A percentile compares a stretch with the other conserved stretches of the same genome.
phyloP scores from a whole-genome alignment of 139 green algal genomes.

The Chloropicon primus region DNA sequence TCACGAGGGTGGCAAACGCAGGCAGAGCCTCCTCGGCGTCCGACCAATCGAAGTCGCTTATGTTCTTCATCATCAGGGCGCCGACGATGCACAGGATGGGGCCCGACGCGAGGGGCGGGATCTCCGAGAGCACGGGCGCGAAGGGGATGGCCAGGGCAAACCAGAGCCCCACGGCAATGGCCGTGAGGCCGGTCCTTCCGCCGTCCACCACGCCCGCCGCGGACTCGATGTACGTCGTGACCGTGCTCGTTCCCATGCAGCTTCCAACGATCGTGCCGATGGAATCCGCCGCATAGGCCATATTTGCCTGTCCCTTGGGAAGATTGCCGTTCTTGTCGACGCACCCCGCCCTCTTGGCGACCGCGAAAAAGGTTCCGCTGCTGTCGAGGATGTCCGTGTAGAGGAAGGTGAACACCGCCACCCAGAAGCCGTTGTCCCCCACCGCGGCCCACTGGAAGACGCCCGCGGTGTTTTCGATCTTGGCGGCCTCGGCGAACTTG shows the following conservation, averaged over 20 bases:
- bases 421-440: slow-evolving; percentile 27
- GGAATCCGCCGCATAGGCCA: slow-evolving; percentile 49
- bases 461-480: slow-evolving; percentile 21
- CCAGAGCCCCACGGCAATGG: slow-evolving; percentile 19
- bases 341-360: slow-evolving; percentile 56
- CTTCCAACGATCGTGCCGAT: slow-evolving; percentile 43
- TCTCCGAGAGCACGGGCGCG: slow-evolving; percentile 62
- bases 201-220: slow-evolving; percentile 58
- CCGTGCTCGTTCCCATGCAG: slow-evolving; percentile 52
- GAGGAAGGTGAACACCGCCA: slow-evolving; percentile 58
- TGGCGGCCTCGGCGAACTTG: slow-evolving; percentile 35
- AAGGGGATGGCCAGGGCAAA: slow-evolving; percentile 75
- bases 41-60: slow-evolving; percentile 39
- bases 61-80: slow-evolving; percentile 29
- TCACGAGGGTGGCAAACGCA: slow-evolving; percentile 60
- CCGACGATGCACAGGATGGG: slow-evolving; percentile 67
- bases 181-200: slow-evolving; percentile 51
- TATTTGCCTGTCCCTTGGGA: slow-evolving; percentile 31
- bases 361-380: slow-evolving; percentile 57
- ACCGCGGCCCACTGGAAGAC: slow-evolving; percentile 35
- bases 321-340: slow-evolving; percentile 38
- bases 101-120: slow-evolving; percentile 67
- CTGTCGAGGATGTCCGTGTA: slow-evolving; percentile 70
- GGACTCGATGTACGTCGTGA: slow-evolving; percentile 48
- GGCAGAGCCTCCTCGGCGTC: slow-evolving; percentile 38